Percentiles rank a stretch among this genome's conserved stretches.
Evolutionary conservation across 768 basidiomycete genomes (phyloP).

Genomic region (Lentinus tigrinus): DNA sequence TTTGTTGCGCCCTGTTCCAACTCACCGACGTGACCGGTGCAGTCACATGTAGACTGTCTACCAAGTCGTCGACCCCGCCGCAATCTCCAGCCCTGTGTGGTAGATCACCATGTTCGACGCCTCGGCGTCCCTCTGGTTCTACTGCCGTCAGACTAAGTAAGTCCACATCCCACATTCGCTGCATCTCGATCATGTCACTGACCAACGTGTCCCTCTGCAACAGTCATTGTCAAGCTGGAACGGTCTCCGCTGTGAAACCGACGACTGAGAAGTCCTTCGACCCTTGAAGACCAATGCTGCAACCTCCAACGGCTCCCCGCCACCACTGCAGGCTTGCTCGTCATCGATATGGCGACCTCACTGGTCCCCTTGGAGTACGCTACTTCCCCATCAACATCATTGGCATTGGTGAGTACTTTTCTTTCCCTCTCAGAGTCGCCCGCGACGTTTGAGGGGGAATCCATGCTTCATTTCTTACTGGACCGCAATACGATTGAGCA

Average conservation of each 20-base stretch:
- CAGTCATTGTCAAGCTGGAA: constrained; percentile 52
- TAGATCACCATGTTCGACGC: constrained; percentile 46
- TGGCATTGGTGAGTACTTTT: too few species aligned
- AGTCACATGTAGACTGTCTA: constrained; percentile 48
- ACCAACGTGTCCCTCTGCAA: constrained; percentile 4
- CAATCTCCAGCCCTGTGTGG: constrained; percentile 40
- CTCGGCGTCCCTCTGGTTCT: constrained; percentile 60
- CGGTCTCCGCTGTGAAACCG: constrained; percentile 64
- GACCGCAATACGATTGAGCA: too few species aligned
- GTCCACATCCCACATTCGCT: constrained; percentile 13
- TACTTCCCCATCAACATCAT: too few species aligned
- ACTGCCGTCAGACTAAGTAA: constrained; percentile 48
- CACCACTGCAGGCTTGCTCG: too few species aligned
- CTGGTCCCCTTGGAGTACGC: too few species aligned
- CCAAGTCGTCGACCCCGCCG: constrained; percentile 34
- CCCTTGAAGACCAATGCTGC: constrained; percentile 37
- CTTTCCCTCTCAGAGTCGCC: too few species aligned
- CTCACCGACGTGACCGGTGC: constrained; percentile 30
- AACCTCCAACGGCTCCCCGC: constrained; percentile 12
- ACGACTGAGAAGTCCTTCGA: constrained; percentile 45
- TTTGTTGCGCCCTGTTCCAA: constrained; percentile 52
- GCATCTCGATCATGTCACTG: constrained; percentile 14
- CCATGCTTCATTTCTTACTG: too few species aligned
- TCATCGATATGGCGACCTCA: too few species aligned
- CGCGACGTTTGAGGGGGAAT: too few species aligned